Evolutionary conservation across 2,329 filamentous ascomycete species (phyloP), one percentile per base, ranked within the genome.

Genomic region (Polychaeton citri): DNA sequence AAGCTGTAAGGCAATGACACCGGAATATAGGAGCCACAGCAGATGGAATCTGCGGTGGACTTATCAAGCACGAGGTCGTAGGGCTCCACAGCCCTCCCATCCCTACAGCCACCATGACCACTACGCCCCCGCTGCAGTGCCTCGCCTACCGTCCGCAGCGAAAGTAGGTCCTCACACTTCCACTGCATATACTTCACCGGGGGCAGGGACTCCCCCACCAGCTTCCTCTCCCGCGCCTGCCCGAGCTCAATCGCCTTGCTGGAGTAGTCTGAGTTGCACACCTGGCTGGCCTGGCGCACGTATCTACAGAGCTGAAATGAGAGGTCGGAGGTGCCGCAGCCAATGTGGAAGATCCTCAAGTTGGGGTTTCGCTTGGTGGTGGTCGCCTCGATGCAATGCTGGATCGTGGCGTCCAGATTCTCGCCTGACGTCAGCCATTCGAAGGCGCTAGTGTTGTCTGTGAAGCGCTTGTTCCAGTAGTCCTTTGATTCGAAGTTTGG

Each of bases 251-350:
- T 49, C 1, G 57, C 58, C 10, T 55, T 49, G 16, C 46, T 41
- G 1, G 58, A 59, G 37, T 59, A 62, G 37, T 62, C 59, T 17
- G 60, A 24, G 34, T 61, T 61, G 30, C 58, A 54, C 6, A 62
- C 48, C 18, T 57, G 55, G 8, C 30, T 26, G 2, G 59, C 50
- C 10, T 46, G 26, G 2, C 46, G 30, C 4, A 59, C 55, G 24
- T 55, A 47, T 2, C 41, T 43, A n/a, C 52, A 51, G 10, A 62
- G 44, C 34, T 59, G 56, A 17, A 50, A 55, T 1, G 58, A 61
- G 0, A 61, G 42, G 8, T 51, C 33, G 5, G 58, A 61, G 3
- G 57, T 61, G 6, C 59, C 59, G 36, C 58, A 60, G 24, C 59
- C 58, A 37, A 61, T 54, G 32, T 62, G 58, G 9, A 61, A 40